phyloP scores from a whole-genome alignment of 345 rosid species.

The Dovyalis caffra region DNA sequence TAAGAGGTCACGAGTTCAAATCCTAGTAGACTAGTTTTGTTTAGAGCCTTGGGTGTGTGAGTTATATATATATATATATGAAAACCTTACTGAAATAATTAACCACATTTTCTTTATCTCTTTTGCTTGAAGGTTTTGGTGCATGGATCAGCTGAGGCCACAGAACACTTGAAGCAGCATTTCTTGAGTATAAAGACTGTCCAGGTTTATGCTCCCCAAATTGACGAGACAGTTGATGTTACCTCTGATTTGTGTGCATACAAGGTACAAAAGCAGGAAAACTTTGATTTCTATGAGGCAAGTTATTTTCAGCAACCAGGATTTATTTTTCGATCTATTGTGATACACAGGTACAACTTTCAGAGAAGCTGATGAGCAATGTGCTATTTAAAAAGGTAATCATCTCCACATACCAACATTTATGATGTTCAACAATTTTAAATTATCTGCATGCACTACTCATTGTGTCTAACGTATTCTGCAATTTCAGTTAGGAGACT shows the following conservation, averaged over 20 bases:
- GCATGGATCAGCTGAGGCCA: constrained; percentile 96
- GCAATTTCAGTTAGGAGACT: constrained; percentile 72
- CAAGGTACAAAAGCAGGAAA: constrained; percentile 48
- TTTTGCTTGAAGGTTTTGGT: constrained; percentile 73
- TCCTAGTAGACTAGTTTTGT: too few relatives aligned
- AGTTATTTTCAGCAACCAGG: constrained; percentile 1
- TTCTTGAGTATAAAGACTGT: constrained; percentile 64
- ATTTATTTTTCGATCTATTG: constrained; percentile 17
- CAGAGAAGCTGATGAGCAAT: constrained; percentile 94
- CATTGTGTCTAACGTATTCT: constrained; percentile 9
- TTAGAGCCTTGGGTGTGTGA: too few relatives aligned
- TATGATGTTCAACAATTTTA: not conserved
- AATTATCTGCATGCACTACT: not conserved
- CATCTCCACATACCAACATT: not conserved
- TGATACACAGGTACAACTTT: constrained; percentile 78
- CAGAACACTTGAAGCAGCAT: constrained; percentile 94
- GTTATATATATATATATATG: too few relatives aligned
- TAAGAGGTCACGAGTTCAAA: too few relatives aligned
- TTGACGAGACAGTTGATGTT: constrained; percentile 88
- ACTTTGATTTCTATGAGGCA: not conserved
- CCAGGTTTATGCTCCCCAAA: constrained; percentile 90
- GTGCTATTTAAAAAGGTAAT: constrained; percentile 93
- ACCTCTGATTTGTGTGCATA: constrained; percentile 96
- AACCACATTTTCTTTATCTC: not conserved
- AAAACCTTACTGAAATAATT: constrained; percentile 5